Evolutionary conservation across 192 early-diverging fungal species (phyloP), one percentile per base, ranked within the genome.

Genomic region (Podochytrium sp.): DNA sequence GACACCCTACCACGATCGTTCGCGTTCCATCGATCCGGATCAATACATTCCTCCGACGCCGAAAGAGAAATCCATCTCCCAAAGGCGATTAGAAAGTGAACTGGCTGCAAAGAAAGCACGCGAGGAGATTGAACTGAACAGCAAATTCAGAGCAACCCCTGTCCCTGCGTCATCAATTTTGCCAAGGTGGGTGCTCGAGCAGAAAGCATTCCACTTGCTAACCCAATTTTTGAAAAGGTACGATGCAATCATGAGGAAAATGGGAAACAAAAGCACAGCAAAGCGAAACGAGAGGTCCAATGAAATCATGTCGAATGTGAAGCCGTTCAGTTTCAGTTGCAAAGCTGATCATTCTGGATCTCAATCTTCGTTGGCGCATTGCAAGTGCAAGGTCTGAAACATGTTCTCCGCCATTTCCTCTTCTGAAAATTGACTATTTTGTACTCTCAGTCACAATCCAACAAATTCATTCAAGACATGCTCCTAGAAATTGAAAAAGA

Each of bases 271-370:
- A 30, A 67, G 64, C 29, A 41, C 65, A n/a, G 55, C 67, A 35
- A 55, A 30, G 29, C 30, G 62, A 40, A 18, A 29, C 25, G 14
- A 51, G n/a, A 47, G 74, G 3, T 34, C 60, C 18, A 55, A 67
- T 41, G 64, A 53, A 25, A 41, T 75, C n/a, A 66, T 67, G 60
- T 43, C 37, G 20, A 57, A 56, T 42, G 29, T 56, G 20, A 75
- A 75, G 50, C 63, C 74, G 6, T 75, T 75, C 65, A 75, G 74
- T 56, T 75, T 75, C 43, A 51, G 49, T 20, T 34, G 65, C 55
- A 43, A 75, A 29, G 41, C n/a, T 32, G 27, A 53, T 42, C 63
- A 65, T 30, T 10, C 14, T 23, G n/a, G n/a, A n/a, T 5, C 5
- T 6, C 10, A 34, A 56, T 33, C 33, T 12, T 16, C 47, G 3